Evolutionary conservation across 1,284 basidiomycete species (phyloP), one percentile per base, ranked within the genome.

Genomic region (Trichosporon ovoides): DNA sequence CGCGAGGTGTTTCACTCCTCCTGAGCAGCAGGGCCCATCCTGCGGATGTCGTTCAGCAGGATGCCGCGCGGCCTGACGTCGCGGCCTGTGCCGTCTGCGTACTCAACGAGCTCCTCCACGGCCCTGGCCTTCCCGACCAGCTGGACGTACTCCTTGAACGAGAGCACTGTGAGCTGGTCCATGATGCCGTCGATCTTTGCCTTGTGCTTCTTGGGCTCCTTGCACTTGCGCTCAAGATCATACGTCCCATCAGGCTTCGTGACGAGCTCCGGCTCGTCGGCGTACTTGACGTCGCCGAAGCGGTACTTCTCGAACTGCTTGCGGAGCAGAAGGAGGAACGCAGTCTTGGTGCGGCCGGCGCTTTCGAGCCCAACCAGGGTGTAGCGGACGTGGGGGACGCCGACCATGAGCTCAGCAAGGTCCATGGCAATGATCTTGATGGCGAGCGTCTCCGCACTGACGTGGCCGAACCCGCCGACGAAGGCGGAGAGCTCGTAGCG

Each of bases 381-480:
- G 43, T 48, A 48, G 14, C 22, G 24, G 16, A 48, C 24, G n/a
- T 48, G 43, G 7, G 43, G 43, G 16, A 48, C 22, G 16, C 43
- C 43, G 24, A 48, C 16, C 43, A 48, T 48, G 24, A 48, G 43
- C 24, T 48, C 43, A 7, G 43, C 43, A 12, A 48, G 43, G 24
- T 52, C 34, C 20, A 24, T 37, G 14, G 50, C 49, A 16, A 51
- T 37, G 20, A 36, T 52, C 34, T 52, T 52, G 35, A 52, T 53
- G 16, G 24, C 50, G 20, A 52, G 37, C 20, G 34, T 52, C 34
- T 52, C 19, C 20, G 20, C 50, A 7, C 20, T n/a, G 35, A 52
- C 43, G 16, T n/a, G 16, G 3, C 68, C 48, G 20, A 73, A 57
- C 11, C 71, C 67, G 53, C 68, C 68, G 56, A 72, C 65, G 59